phyloP scores from a whole-genome alignment of 2,329 filamentous ascomycete genomes.

The Byssochlamys sp. region DNA sequence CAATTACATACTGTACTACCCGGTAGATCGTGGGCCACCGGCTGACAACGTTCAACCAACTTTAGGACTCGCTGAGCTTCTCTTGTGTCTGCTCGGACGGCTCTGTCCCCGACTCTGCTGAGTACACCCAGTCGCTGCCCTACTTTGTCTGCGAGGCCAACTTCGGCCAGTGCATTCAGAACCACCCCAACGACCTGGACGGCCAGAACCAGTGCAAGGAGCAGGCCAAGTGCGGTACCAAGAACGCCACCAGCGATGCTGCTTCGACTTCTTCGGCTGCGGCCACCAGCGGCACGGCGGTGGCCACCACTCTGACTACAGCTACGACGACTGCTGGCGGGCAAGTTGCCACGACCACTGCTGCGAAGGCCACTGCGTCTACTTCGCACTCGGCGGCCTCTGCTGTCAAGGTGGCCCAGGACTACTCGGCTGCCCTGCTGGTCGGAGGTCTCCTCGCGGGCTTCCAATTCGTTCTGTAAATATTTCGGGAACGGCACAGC shows the following conservation, averaged over 20 bases:
- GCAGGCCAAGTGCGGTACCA: slow-evolving; percentile 43
- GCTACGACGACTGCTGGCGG: slow-evolving; percentile 16
- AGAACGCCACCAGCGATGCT: slow-evolving; percentile 31
- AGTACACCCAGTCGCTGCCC: slow-evolving; percentile 51
- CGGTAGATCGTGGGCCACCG: not conserved
- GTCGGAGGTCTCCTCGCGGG: slow-evolving; percentile 46
- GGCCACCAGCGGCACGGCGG: slow-evolving; percentile 17
- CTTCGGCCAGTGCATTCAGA: slow-evolving; percentile 40
- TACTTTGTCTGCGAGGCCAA: slow-evolving; percentile 50
- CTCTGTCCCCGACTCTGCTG: slow-evolving; percentile 44
- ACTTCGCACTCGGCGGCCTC: slow-evolving; percentile 35
- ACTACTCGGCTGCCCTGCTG: slow-evolving; percentile 45
- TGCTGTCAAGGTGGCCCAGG: slow-evolving; percentile 35
- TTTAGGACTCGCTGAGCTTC: slow-evolving; percentile 43
- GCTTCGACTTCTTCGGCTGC: slow-evolving; percentile 13
- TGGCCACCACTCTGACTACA: slow-evolving; percentile 14
- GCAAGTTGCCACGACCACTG: slow-evolving; percentile 15
- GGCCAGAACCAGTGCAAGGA: slow-evolving; percentile 41
- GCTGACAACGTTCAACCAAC: not conserved
- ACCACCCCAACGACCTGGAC: slow-evolving; percentile 37
- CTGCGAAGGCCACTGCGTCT: slow-evolving; percentile 25
- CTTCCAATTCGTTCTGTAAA: slow-evolving; percentile 50
- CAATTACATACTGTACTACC: too few relatives aligned
- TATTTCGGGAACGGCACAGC: not conserved
- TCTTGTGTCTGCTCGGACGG: slow-evolving; percentile 50